Evolutionary conservation across 2,329 filamentous ascomycete species (phyloP).

Genomic region (Penicillium sp.): DNA sequence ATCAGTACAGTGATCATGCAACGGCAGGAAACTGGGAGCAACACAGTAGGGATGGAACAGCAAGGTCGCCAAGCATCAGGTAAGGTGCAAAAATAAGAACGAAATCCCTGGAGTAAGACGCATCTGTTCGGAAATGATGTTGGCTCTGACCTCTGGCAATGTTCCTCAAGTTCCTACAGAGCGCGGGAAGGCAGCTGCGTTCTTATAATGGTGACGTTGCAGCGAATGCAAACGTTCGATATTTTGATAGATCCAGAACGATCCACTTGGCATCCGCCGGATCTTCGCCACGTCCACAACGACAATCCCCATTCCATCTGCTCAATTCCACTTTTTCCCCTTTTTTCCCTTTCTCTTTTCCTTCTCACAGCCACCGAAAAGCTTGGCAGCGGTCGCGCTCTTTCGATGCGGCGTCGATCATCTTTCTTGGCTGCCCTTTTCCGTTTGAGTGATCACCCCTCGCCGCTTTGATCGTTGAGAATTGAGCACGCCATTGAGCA

Average conservation of each 20-base stretch:
- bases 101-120: too few species aligned
- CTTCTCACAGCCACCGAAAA: conserved; percentile 25
- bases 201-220: neutral
- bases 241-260: neutral
- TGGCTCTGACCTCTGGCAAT: too few species aligned
- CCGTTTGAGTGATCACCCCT: too few species aligned
- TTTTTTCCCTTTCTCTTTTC: neutral
- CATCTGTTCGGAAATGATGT: too few species aligned
- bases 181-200: neutral
- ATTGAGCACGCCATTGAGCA: neutral
- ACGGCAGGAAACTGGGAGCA: too few species aligned
- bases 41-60: too few species aligned
- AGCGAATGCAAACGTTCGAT: neutral
- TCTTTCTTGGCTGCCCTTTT: conserved; percentile 24
- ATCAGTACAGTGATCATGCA: too few species aligned
- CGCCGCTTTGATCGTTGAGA: too few species aligned
- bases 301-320: neutral
- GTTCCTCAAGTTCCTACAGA: too few species aligned
- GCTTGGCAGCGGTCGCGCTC: conserved; percentile 34
- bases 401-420: conserved; percentile 31
- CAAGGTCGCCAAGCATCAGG: too few species aligned
- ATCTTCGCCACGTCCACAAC: neutral
- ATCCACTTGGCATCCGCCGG: neutral
- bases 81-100: too few species aligned
- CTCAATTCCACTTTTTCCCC: too few species aligned